Percentiles rank a stretch among this genome's conserved stretches.
Evolutionary conservation across 2,329 filamentous ascomycete genomes (phyloP).

Genomic region (Fusarium acutatum): DNA sequence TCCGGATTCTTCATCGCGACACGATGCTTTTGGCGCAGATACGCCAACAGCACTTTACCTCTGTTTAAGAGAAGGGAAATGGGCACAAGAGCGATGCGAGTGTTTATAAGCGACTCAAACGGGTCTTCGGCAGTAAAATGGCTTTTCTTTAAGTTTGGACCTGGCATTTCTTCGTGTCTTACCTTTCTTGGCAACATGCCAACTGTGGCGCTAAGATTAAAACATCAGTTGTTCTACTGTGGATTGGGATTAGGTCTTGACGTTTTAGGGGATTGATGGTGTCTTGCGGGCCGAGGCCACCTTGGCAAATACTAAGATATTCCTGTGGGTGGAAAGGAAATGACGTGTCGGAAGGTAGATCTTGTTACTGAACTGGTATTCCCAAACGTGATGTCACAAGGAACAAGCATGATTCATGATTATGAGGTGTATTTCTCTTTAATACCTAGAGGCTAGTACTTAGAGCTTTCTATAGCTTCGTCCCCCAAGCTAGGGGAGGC

Average conservation of each 20-base stretch:
- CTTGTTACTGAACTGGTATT: fast-evolving
- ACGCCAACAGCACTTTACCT: not conserved
- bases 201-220: not conserved
- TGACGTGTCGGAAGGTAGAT: fast-evolving
- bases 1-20: not conserved
- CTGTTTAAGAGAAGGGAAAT: too few relatives aligned
- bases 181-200: constrained; percentile 7
- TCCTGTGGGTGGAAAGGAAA: not conserved
- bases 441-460: fast-evolving
- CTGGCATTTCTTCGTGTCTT: not conserved
- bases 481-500: fast-evolving
- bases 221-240: not conserved
- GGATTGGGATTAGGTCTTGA: not conserved
- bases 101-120: not conserved
- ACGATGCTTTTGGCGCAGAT: not conserved
- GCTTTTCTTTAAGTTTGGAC: not conserved
- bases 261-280: not conserved
- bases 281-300: not conserved
- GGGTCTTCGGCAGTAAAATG: not conserved
- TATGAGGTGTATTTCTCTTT: too few relatives aligned
- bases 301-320: not conserved
- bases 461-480: too few relatives aligned
- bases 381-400: not conserved
- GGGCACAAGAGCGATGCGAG: fast-evolving
- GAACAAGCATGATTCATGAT: not conserved